phyloP scores from a whole-genome alignment of 2,329 filamentous ascomycete species.

The Aspergillus unguis region DNA sequence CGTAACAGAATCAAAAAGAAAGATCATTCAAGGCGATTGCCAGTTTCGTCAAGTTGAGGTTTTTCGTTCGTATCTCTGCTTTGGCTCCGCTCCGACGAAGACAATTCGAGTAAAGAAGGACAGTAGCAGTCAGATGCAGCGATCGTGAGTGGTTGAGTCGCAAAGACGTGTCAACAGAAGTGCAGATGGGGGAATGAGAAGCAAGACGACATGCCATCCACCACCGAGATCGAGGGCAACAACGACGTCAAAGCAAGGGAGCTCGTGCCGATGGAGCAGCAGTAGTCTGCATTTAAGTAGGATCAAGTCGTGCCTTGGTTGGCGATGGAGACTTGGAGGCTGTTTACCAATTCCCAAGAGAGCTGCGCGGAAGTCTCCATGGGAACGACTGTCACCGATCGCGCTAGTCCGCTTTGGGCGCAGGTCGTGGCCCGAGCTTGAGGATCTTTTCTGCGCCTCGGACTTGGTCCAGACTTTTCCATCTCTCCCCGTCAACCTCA shows the following conservation, averaged over 20 bases:
- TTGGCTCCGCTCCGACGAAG: slow-evolving; percentile 1
- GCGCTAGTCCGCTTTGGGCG: slow-evolving; percentile 10
- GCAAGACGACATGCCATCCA: slow-evolving; percentile 15
- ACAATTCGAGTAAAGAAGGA: slow-evolving; percentile 25
- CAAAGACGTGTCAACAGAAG: slow-evolving; percentile 12
- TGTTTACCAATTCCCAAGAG: not conserved
- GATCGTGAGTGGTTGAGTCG: slow-evolving; percentile 9
- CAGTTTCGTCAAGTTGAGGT: slow-evolving; percentile 16
- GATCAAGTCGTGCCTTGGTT: slow-evolving; percentile 1
- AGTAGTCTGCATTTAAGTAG: slow-evolving; percentile 2
- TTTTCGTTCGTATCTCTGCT: slow-evolving; percentile 9
- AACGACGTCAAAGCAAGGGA: slow-evolving; percentile 12
- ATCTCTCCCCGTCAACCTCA: slow-evolving; percentile 1
- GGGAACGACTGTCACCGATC: slow-evolving; percentile 26
- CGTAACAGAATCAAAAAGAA: slow-evolving; percentile 18
- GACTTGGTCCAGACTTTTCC: slow-evolving; percentile 1
- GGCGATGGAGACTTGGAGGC: not conserved
- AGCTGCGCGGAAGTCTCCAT: slow-evolving; percentile 30
- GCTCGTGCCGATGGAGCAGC: not conserved
- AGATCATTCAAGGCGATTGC: slow-evolving; percentile 16
- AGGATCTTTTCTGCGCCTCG: slow-evolving; percentile 13
- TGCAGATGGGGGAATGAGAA: slow-evolving; percentile 10
- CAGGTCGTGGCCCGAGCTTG: slow-evolving; percentile 12
- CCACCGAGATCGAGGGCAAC: slow-evolving; percentile 16
- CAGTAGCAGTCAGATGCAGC: slow-evolving; percentile 13